phyloP scores from a whole-genome alignment of 768 basidiomycete genomes.

The Kwoniella sp. region DNA sequence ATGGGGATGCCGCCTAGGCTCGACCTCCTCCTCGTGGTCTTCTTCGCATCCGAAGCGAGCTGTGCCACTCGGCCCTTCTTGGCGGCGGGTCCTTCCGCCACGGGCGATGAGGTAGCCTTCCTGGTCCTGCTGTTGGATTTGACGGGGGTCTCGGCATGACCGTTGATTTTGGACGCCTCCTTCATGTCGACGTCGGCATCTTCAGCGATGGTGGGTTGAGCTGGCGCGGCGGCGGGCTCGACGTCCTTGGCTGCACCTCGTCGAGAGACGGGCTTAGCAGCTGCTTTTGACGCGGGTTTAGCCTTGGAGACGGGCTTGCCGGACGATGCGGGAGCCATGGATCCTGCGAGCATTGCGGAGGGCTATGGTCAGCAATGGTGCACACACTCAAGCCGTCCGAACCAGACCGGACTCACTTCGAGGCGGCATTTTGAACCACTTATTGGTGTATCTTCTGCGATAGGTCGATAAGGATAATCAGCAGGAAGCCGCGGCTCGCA shows the following conservation, averaged over 20 bases:
- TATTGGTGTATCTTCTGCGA: background rate
- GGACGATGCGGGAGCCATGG: constrained; percentile 8
- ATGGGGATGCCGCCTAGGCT: constrained; percentile 17
- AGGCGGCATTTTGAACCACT: constrained; percentile 4
- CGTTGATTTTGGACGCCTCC: constrained; percentile 7
- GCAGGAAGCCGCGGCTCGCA: too few species aligned
- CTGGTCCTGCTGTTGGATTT: constrained; percentile 5
- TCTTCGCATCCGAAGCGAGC: constrained; percentile 22
- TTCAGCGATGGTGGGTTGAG: constrained; percentile 3
- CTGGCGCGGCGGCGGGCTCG: background rate
- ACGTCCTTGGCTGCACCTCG: constrained; percentile 10
- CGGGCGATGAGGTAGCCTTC: constrained; percentile 13
- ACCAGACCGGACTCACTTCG: constrained; percentile 2
- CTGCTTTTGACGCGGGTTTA: constrained; percentile 7
- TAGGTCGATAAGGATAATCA: too few species aligned
- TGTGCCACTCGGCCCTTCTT: constrained; percentile 38
- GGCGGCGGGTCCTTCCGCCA: constrained; percentile 7
- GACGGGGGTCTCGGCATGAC: constrained; percentile 6
- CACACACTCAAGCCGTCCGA: background rate
- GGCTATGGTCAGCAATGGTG: background rate
- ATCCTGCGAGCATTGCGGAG: background rate
- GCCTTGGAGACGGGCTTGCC: constrained; percentile 14
- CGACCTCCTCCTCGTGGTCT: constrained; percentile 19
- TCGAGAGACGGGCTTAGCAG: constrained; percentile 7
- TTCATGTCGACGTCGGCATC: constrained; percentile 11